Evolutionary conservation across 2,329 filamentous ascomycete species (phyloP).

Genomic region (Ustulina deusta): DNA sequence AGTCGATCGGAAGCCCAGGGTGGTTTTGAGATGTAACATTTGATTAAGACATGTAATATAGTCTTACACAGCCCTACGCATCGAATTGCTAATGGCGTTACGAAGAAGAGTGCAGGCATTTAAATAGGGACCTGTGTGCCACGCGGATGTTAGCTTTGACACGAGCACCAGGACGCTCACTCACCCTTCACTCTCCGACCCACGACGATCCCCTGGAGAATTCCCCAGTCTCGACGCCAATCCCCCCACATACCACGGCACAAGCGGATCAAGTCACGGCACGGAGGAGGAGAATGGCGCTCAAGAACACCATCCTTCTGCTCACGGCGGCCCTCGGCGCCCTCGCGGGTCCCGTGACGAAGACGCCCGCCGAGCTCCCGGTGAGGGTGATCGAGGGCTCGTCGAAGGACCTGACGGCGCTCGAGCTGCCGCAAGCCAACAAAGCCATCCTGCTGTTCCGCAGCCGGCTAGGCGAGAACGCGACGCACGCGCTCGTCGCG

Average conservation of each 20-base stretch:
- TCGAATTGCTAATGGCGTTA: neutral
- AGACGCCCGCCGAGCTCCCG: constrained; percentile 24
- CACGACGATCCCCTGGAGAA: neutral
- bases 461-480: constrained; percentile 31
- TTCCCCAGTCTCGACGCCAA: neutral
- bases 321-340: constrained; percentile 22
- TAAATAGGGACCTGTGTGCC: neutral
- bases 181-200: neutral
- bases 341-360: constrained; percentile 23
- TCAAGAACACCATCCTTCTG: constrained; percentile 29
- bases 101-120: neutral
- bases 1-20: constrained; percentile 15
- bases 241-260: too few relatives aligned
- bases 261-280: too few relatives aligned
- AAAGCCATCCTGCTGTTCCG: constrained; percentile 29
- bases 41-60: neutral
- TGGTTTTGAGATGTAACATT: neutral
- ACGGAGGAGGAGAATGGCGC: constrained; percentile 22
- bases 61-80: neutral
- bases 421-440: constrained; percentile 30
- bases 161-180: neutral
- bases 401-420: constrained; percentile 22
- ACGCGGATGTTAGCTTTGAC: neutral
- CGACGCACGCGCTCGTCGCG: constrained; percentile 27
- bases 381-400: constrained; percentile 35